Percentiles rank a stretch among this genome's conserved stretches.
Evolutionary conservation across 2,329 filamentous ascomycete species (phyloP).

Genomic region (Beauveria australis): DNA sequence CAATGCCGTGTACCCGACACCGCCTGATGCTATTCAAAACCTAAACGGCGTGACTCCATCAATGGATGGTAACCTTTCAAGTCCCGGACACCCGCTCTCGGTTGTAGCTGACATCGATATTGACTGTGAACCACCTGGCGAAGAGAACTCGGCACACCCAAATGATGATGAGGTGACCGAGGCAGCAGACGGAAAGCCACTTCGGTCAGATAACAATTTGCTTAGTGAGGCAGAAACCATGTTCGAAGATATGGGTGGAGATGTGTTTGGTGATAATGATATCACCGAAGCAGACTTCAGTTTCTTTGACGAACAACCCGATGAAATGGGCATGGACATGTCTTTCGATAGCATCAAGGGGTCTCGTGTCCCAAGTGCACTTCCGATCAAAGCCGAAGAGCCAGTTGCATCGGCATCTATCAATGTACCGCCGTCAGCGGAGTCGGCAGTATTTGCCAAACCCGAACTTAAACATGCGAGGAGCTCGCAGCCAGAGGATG

Average conservation of each 20-base stretch:
- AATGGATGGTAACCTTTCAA: constrained; percentile 47
- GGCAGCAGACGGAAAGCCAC: constrained; percentile 34
- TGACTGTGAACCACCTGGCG: constrained; percentile 25
- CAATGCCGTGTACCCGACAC: constrained; percentile 62
- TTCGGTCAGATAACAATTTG: constrained; percentile 33
- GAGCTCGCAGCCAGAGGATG: constrained; percentile 41
- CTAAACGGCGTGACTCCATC: constrained; percentile 45
- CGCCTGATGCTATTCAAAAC: constrained; percentile 56
- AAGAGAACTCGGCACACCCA: constrained; percentile 12
- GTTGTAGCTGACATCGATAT: constrained; percentile 20
- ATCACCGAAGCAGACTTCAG: constrained; percentile 79
- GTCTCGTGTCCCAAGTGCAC: constrained; percentile 4
- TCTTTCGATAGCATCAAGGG: constrained; percentile 20
- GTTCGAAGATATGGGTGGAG: constrained; percentile 60
- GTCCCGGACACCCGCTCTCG: constrained; percentile 39
- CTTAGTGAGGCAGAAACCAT: constrained; percentile 48
- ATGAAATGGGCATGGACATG: constrained; percentile 30
- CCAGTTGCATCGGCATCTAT: constrained; percentile 14
- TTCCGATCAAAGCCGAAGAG: constrained; percentile 12
- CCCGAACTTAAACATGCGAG: constrained; percentile 51
- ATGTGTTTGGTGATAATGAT: constrained; percentile 63
- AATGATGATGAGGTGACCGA: constrained; percentile 19
- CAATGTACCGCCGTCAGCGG: constrained; percentile 14
- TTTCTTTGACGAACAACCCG: constrained; percentile 64
- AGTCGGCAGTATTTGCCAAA: constrained; percentile 44